Base-by-base conservation (phyloP, 2,329 filamentous ascomycete species). In the Penicillium sp. region DNA sequence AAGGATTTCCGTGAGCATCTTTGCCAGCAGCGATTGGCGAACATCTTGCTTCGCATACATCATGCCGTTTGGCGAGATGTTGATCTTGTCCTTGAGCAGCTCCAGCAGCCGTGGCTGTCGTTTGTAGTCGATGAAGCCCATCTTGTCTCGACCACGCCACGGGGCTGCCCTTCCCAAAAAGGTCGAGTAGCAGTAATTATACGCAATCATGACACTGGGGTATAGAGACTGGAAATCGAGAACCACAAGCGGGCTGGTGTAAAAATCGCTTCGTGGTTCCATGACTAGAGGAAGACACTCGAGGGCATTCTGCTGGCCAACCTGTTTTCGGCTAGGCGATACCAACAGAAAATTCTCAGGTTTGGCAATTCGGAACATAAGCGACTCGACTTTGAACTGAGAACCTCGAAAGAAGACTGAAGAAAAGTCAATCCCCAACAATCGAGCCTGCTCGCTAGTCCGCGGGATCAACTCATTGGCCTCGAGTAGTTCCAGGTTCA, bases 101-200 rank as follows among this genome's bases (percentile, higher is more conserved):
- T 87, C 85, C 2, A 96, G 75, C 1, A 97, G 74, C 14, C 88
- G 81, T 30, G 85, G 79, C 58, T 92, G 84, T 22, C 94, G 84
- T 57, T 87, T 80, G 72, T 95, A 97, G 55, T 96, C 87, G 25
- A 85, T 85, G 67, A 97, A 96, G 0, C 94, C 94, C 87, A 99
- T 90, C 73, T 97, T 96, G 75, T 90, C 92, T 27, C 82, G 85
- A 2, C 91, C 92, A n/a, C 90, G 84, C 92, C 92, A 96, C 61
- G 85, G 84, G 25, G 85, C 83, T 35, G 96, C 85, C 27, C 94
- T 84, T 0, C 94, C 94, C 0, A 97, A 79, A 62, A 92, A 99
- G 0, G 94, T 99, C 0, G 94, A 97, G 68, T 99, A 99, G 74
- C 94, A 99, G 68, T 96, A 94, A 65, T 99, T 99, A 76, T 99